Base-by-base conservation (phyloP, 768 basidiomycete genomes). In the Multifurca ochricompacta region DNA sequence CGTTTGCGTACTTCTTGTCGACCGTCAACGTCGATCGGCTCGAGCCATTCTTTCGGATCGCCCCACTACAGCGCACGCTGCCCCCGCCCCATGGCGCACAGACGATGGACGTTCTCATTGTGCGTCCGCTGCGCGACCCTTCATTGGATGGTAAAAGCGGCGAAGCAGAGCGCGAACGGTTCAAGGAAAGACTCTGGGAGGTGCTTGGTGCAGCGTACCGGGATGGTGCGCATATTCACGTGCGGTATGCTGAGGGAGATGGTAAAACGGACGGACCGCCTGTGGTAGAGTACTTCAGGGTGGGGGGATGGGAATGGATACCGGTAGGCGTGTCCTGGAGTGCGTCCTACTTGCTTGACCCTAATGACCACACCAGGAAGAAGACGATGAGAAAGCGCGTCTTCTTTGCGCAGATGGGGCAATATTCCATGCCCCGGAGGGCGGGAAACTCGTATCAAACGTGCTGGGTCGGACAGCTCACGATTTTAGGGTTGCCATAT, bases 1-100 rank as follows among this genome's bases (percentile, higher is more conserved):
- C 91, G 4, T 96, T 94, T 64, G 74, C 77, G 25, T 98, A 97
- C 69, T 88, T 96, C 66, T 69, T 93, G 23, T 80, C 86, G 8
- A 85, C 87, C 0, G 75, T 86, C 49, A 88, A 91, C 57, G 87
- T 87, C 39, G 88, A 91, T 68, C 77, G 95, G 11, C 73, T 98
- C 59, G 95, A 98, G 68, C 80, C 87, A 4, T 66, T 73, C 11
- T 95, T 97, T 67, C 75, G 80, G 54, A 87, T 96, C 54, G 73
- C 81, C 14, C 91, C 94, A 14, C 74, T 81, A 46, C 68, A 75
- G 6, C 73, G 73, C 34, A 66, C 68, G 2, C 69, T 74, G 25
- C 76, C 81, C 3, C 70, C 80, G 2, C 57, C 65, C 0, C 70
- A 61, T 16, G 61, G 52, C 2, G 55, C 69, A 21, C 66, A 69